Evolutionary conservation across 176 grass and related monocot species (phyloP), one percentile per base, ranked within the genome.

Genomic region (Oryza longistaminata): DNA sequence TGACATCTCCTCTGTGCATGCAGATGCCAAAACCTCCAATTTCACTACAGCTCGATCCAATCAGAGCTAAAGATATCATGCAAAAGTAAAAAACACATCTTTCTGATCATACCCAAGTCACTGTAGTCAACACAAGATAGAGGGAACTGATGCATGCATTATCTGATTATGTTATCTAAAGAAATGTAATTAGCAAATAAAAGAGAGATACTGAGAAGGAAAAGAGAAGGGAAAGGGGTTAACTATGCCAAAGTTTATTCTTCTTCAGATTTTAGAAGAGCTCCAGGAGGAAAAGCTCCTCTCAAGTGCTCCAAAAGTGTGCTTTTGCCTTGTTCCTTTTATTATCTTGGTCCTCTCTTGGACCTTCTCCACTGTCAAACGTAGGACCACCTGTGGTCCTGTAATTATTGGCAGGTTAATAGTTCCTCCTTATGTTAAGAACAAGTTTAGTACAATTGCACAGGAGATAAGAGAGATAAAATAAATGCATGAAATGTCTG

Each of bases 221-320:
- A 88, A 42, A 35, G 17, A 58, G 17, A 39, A 58, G 46, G 29
- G 75, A 42, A 40, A 62, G 55, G 26, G 61, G 17, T 7, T 34
- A 49, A 11, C 14, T 24, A 26, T 69, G 12, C 8, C 10, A 67
- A 67, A 74, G 43, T 27, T 67, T 75, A 67, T 75, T 53, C 45
- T 19, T 19, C 72, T 52, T 26, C 15, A 75, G 46, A 76, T 24
- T 37, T 22, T 76, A 60, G 19, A 69, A 58, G 48, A 37, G 25
- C 21, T 55, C 45, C 19, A 78, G 74, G 72, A 77, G 65, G 71
- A 82, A 73, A 61, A 64, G 52, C 49, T 33, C 77, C 34, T 89
- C 82, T 89, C 82, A 76, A 88, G 76, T 69, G 67, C 66, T 90
- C 78, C 82, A 82, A 85, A 83, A 75, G 75, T 26, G 70, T 70